Evolutionary conservation across 2,329 filamentous ascomycete genomes (phyloP), one percentile per base, ranked within the genome.

Genomic region (Colletotrichum truncatum): DNA sequence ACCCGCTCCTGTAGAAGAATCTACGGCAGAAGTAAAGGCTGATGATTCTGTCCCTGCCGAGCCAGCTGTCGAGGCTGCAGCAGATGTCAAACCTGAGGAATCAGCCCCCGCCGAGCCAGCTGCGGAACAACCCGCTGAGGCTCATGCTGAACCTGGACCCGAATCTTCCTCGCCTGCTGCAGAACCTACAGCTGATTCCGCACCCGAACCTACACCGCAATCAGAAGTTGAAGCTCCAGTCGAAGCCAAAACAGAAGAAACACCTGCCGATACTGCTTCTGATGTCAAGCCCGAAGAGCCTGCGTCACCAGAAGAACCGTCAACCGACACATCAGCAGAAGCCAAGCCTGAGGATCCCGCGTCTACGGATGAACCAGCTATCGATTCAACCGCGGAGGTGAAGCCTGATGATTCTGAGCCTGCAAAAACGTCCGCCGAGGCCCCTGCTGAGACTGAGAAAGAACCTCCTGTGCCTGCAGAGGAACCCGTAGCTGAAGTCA

Each of bases 31-130:
- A n/a, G n/a, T n/a, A n/a, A n/a, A n/a, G n/a, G n/a, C n/a, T n/a
- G n/a, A n/a, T n/a, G n/a, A n/a, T n/a, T n/a, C n/a, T n/a, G n/a
- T n/a, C n/a, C n/a, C n/a, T n/a, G n/a, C n/a, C n/a, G n/a, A n/a
- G n/a, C n/a, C n/a, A n/a, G n/a, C n/a, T n/a, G n/a, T n/a, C 25
- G 66, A 69, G 30, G 14, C 48, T 26, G 11, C 51, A 18, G 21
- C 43, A 9, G 53, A 54, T 14, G 67, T 67, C 23, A n/a, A 48
- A 9, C n/a, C 66, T 5, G 52, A 67, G 23, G 64, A 67, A 25
- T 6, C 65, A 54, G 46, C 54, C 25, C 49, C 43, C 32, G 32
- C 39, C 34, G 67, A 68, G 52, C 53, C 66, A 28, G 26, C 68
- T 14, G 39, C 38, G n/a, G n/a, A n/a, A n/a, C n/a, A n/a, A n/a